Conservation (phyloP, 2,329 filamentous ascomycete species). For the Venturia effusa region DNA sequence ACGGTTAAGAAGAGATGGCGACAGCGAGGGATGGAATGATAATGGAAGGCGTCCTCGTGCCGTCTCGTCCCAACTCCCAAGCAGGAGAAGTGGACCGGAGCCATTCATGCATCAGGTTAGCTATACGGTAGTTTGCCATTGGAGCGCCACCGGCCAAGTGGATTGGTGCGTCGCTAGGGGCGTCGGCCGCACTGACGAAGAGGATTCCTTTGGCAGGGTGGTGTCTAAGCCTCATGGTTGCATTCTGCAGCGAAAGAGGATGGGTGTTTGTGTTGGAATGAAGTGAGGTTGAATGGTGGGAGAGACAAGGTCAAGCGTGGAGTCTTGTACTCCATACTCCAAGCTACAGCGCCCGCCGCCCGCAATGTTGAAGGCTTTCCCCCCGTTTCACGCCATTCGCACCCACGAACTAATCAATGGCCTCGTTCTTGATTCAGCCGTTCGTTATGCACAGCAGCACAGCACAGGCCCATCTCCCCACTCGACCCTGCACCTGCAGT, state of each 20-base stretch:
- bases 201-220: background rate
- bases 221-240: slow-evolving; percentile 1
- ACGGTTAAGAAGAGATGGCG: background rate
- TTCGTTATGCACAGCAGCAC: background rate
- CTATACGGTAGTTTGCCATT: background rate
- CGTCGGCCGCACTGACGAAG: background rate
- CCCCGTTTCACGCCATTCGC: background rate
- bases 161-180: background rate
- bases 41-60: background rate
- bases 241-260: background rate
- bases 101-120: background rate
- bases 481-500: background rate
- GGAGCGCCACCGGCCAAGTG: background rate
- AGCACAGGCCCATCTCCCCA: background rate
- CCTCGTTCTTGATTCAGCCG: background rate
- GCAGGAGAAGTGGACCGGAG: background rate
- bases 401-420: background rate
- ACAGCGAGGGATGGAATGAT: background rate
- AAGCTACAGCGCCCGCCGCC: too few relatives aligned
- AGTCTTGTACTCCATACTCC: background rate
- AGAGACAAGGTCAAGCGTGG: background rate
- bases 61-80: background rate
- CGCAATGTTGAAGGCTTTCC: background rate
- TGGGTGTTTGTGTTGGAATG: background rate
- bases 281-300: background rate